Base-by-base conservation (phyloP, 192 early-diverging fungal species). In the Pilobolus umbonatus region DNA sequence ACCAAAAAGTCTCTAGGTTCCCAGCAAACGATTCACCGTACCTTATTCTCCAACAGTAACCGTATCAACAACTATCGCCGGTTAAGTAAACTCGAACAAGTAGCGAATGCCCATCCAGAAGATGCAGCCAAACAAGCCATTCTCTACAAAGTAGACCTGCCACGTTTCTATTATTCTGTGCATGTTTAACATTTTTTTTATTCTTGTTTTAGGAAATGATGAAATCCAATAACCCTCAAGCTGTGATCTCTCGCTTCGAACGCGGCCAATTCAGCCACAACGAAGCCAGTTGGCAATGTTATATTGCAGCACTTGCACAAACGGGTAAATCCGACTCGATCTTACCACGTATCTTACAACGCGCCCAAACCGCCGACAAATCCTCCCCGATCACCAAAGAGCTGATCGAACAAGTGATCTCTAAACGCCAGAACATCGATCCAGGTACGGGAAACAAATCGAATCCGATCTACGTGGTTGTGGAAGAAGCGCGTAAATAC, bases 391-490 rank as follows among this genome's bases (percentile, higher is more conserved):
- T 64, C 15, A 52, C 66, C 0, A 61, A 61, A 57, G 54, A 56
- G 28, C 25, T 57, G 10, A 38, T 69, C 0, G 56, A 69, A 31
- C 68, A 71, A 59, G 34, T 61, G 2, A 44, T 74, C 26, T 52
- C 65, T 38, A 57, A 58, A 50, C 44, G 69, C 32, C 48, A 43
- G n/a, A 58, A 64, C 2, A 57, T 61, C 21, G 66, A 62, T 26
- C 54, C 67, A 35, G 62, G 62, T 14, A 59, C 74, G 19, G 81
- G 78, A 35, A 72, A 72, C 60, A 83, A 83, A 52, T 72, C 67
- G 30, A 83, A 80, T 44, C 81, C 81, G 26, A 78, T 83, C 35
- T 80, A 83, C 66, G 81, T 83, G 2, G 78, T 83, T 4, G 73
- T 83, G 50, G 81, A 83, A 62, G 81, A 80, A 56, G 76, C 78